These are phyloP conservation scores for Tuber magnatum DNA, from an alignment of 495 filamentous ascomycete genomes.

Conservation along the genomic window DNA sequence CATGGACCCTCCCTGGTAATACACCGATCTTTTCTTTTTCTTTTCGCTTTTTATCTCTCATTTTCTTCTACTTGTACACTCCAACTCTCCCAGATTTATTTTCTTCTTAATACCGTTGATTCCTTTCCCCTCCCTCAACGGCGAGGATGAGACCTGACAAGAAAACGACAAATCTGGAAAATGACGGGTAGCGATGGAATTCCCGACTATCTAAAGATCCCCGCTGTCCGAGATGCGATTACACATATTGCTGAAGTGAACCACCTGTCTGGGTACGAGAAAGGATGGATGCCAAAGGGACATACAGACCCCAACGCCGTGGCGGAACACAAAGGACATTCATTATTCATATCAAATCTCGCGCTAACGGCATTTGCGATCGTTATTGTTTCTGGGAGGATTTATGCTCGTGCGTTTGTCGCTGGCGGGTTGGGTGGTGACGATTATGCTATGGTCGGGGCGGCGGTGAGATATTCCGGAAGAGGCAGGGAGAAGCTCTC, in stretches of 20 bases:
- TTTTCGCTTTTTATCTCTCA: not conserved
- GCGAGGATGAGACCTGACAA: not conserved
- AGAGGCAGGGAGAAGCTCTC: not conserved
- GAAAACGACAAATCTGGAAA: not conserved
- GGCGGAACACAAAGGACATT: conserved; percentile 9
- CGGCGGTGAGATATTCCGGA: conserved; percentile 21
- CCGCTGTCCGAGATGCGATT: not conserved
- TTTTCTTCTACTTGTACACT: not conserved
- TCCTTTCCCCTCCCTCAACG: not conserved
- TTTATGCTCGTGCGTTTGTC: conserved; percentile 32
- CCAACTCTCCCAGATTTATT: not conserved
- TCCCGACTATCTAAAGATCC: not conserved
- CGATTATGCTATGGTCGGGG: conserved; percentile 32
- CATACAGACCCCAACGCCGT: conserved; percentile 16
- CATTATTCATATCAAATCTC: conserved; percentile 19
- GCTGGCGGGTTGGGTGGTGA: conserved; percentile 34
- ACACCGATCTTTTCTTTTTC: not conserved
- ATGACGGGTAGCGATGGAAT: not conserved
- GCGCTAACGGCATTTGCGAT: conserved; percentile 19
- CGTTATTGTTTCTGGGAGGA: conserved; percentile 25
- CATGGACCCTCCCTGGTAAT: not conserved
- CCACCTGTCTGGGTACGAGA: not conserved
- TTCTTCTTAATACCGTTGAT: not conserved
- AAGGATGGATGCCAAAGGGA: not conserved
- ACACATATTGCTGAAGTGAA: not conserved